Evolutionary conservation across 2,329 filamentous ascomycete species (phyloP), one percentile per base, ranked within the genome.

Genomic region (Onygenales sp.): DNA sequence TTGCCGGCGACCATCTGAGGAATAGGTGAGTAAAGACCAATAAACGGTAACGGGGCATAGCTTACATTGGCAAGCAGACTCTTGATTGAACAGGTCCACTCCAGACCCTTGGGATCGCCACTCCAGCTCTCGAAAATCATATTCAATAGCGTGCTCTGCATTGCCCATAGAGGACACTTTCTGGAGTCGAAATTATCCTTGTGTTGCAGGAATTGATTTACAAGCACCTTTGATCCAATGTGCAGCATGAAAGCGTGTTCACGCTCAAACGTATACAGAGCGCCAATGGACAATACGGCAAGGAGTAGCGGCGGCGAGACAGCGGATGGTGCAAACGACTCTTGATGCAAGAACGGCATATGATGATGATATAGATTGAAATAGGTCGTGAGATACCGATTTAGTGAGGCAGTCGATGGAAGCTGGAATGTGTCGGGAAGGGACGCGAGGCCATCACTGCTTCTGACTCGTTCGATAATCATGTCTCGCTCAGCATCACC

Each of bases 51-150:
- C 27, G 21, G 42, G 36, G 36, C 6, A 51, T 34, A 48, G 63
- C 70, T 63, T 67, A 75, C 72, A 73, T 97, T 97, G 60, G 92
- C 92, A 49, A 98, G 82, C 40, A 97, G 79, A 76, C 90, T 95
- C 81, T 97, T 97, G 73, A 98, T 97, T 2, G 93, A 97, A 71
- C 92, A 97, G 37, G 93, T 91, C 93, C 93, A 98, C 70, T 98
- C 93, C 2, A 98, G 79, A 39, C 93, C 93, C 72, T 96, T 97
- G 37, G 93, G 87, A 65, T 97, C 93, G 63, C 93, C 93, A 69
- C 93, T 97, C 93, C 93, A 98, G 77, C 91, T 97, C 52, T 93
- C 90, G 69, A 98, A 97, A 60, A 96, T 85, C 93, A 97, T 97
- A 77, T 98, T 98, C 54, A 98, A 77, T 52, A 98, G 76, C 3